A percentile compares a stretch with the other conserved stretches of the same genome.
phyloP scores from a whole-genome alignment of 1,139 yeast genomes.

The Yamadazyma kanchanaburiensis region DNA sequence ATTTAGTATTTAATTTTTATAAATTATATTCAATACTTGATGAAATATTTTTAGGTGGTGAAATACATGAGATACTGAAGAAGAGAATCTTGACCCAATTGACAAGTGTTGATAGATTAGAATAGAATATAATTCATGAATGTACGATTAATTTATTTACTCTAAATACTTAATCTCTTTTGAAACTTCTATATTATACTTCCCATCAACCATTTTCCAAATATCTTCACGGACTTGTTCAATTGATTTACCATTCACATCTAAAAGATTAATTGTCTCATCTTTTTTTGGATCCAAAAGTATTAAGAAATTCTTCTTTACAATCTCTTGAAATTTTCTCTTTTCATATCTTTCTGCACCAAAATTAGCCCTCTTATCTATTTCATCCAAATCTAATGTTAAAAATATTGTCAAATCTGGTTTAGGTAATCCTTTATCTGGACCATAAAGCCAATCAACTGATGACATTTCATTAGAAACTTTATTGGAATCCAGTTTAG shows the following conservation, averaged over 20 bases:
- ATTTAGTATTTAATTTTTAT: slow-evolving; percentile 77
- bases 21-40: slow-evolving; percentile 69
- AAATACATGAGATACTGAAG: slow-evolving; percentile 71
- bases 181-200: slow-evolving; percentile 13
- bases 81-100: slow-evolving; percentile 52
- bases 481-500: slow-evolving; percentile 43
- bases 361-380: slow-evolving; percentile 65
- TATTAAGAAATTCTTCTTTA: slow-evolving; percentile 54
- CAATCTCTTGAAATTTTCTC: slow-evolving; percentile 65
- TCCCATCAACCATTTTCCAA: slow-evolving; percentile 22
- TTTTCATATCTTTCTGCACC: slow-evolving; percentile 92
- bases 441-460: slow-evolving; percentile 70
- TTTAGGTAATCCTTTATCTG: slow-evolving; percentile 81
- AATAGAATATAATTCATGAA: too few species aligned
- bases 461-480: slow-evolving; percentile 43
- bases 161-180: slow-evolving; percentile 11
- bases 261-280: slow-evolving; percentile 39
- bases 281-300: slow-evolving; percentile 37
- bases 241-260: slow-evolving; percentile 59
- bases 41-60: slow-evolving; percentile 77
- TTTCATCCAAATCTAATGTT: slow-evolving; percentile 53
- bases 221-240: slow-evolving; percentile 47
- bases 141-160: slow-evolving; percentile 1
- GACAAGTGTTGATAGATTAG: slow-evolving; percentile 42
- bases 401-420: slow-evolving; percentile 86